A percentile compares a stretch with the other conserved stretches of the same genome.
phyloP scores from a whole-genome alignment of 805 yeast species.

The Zygosaccharomyces siamensis region DNA sequence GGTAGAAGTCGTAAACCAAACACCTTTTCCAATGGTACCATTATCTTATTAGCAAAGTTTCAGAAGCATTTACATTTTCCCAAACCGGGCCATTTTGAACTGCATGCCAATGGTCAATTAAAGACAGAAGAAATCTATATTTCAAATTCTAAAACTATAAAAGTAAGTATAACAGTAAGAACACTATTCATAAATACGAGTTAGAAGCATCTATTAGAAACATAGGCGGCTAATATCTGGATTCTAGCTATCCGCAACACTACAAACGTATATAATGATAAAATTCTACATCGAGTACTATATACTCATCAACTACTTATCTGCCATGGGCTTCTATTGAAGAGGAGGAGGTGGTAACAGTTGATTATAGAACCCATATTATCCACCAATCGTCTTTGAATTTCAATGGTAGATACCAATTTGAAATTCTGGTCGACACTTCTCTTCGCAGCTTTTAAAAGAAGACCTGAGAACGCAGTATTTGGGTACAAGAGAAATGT shows the following conservation, averaged over 20 bases:
- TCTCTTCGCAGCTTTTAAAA: constrained; percentile 10
- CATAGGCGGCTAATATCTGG: neutral
- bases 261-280: neutral
- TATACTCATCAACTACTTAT: neutral
- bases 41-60: too few relatives aligned
- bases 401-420: constrained; percentile 1
- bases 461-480: constrained; percentile 9
- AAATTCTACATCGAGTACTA: neutral
- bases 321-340: neutral
- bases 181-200: too few relatives aligned
- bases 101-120: too few relatives aligned
- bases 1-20: too few relatives aligned
- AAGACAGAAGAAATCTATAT: too few relatives aligned
- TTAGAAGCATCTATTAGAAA: neutral
- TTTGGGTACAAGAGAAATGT: constrained; percentile 13
- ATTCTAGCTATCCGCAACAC: neutral
- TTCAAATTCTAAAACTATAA: too few relatives aligned
- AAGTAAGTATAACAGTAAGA: too few relatives aligned
- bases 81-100: too few relatives aligned
- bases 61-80: too few relatives aligned
- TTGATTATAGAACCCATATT: neutral
- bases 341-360: neutral
- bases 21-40: too few relatives aligned
- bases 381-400: neutral
- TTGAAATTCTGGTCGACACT: constrained; percentile 7